A percentile compares a stretch with the other conserved stretches of the same genome.
phyloP scores from a whole-genome alignment of 805 yeast genomes.

The Wickerhamiella hasegawae region DNA sequence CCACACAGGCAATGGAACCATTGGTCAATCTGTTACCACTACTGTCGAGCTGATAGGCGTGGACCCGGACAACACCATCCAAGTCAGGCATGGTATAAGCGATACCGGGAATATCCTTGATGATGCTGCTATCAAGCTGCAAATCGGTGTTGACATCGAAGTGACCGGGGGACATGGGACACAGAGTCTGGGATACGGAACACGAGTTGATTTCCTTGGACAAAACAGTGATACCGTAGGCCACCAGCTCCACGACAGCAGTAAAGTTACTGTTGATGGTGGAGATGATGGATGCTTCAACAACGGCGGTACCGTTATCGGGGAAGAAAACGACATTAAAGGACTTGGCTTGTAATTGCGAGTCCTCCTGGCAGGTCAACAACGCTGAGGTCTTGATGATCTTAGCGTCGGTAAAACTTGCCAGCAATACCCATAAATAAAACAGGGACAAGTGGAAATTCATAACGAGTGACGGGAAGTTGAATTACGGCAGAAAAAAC shows the following conservation, averaged over 20 bases:
- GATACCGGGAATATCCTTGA: constrained; percentile 51
- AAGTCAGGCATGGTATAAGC: constrained; percentile 88
- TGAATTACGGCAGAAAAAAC: no score
- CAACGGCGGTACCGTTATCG: constrained; percentile 39
- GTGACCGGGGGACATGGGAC: constrained; percentile 83
- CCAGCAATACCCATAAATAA: no score
- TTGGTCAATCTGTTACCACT: constrained; percentile 11
- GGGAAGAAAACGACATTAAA: constrained; percentile 69
- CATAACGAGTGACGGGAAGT: no score
- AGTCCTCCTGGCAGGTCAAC: constrained; percentile 81
- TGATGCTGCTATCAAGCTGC: constrained; percentile 26
- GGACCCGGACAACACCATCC: constrained; percentile 77
- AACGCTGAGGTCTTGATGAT: constrained; percentile 43
- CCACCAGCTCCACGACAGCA: constrained; percentile 50
- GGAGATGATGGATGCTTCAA: constrained; percentile 64
- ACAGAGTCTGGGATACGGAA: constrained; percentile 37
- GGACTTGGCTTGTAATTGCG: constrained; percentile 69
- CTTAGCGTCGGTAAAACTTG: no score
- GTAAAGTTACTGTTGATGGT: constrained; percentile 57
- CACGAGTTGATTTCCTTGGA: constrained; percentile 47
- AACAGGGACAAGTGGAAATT: no score
- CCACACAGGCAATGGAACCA: constrained; percentile 72
- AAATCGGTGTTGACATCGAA: constrained; percentile 47
- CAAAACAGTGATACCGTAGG: constrained; percentile 63
- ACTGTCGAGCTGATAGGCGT: constrained; percentile 39